Evolutionary conservation across 768 basidiomycete species (phyloP).

Genomic region (Strobilomyces dryophilus): DNA sequence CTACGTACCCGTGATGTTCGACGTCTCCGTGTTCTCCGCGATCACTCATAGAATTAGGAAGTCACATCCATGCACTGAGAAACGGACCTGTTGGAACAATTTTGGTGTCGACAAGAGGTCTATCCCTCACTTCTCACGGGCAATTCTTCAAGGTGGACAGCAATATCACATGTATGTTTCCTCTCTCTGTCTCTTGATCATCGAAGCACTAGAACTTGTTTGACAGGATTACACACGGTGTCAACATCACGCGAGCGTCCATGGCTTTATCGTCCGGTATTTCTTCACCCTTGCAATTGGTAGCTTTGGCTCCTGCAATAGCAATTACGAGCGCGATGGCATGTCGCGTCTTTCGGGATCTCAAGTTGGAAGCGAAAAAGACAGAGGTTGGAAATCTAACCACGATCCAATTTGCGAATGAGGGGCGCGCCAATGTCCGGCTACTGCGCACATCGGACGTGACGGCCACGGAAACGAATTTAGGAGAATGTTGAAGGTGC

Average conservation of each 20-base stretch:
- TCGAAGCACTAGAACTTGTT: background rate
- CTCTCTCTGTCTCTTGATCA: background rate
- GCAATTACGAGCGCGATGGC: slow-evolving; percentile 32
- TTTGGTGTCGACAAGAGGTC: slow-evolving; percentile 19
- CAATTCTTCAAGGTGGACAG: slow-evolving; percentile 36
- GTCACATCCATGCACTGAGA: slow-evolving; percentile 10
- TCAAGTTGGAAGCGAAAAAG: slow-evolving; percentile 18
- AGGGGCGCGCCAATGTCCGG: background rate
- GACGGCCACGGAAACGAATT: background rate
- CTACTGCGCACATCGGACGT: background rate
- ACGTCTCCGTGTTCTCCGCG: slow-evolving; percentile 32
- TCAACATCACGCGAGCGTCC: slow-evolving; percentile 28
- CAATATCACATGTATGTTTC: slow-evolving; percentile 34
- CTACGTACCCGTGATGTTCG: slow-evolving; percentile 29
- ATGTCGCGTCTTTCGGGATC: slow-evolving; percentile 34
- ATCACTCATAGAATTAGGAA: slow-evolving; percentile 29
- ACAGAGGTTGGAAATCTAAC: slow-evolving; percentile 11
- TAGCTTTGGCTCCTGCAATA: slow-evolving; percentile 26
- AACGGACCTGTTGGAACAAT: slow-evolving; percentile 10
- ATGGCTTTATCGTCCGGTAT: slow-evolving; percentile 16
- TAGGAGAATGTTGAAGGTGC: background rate
- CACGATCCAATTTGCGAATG: slow-evolving; percentile 16
- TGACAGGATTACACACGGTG: slow-evolving; percentile 30
- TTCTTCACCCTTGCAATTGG: slow-evolving; percentile 20
- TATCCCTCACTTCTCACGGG: slow-evolving; percentile 31